Evolutionary conservation across 83 land plant species (phyloP).

Genomic region (Thuja plicata): DNA sequence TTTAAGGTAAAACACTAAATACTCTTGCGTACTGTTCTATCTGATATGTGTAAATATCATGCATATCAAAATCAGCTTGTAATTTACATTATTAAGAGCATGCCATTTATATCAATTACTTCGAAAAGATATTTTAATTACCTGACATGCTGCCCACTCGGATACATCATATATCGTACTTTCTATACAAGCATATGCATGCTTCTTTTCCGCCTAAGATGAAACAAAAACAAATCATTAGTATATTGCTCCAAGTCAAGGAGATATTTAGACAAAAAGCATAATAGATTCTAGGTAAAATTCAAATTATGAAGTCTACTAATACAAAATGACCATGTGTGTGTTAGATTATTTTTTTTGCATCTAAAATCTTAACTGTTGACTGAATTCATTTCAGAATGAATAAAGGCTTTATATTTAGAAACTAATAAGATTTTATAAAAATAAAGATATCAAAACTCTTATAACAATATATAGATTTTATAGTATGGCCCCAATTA

Average conservation of each 20-base stretch:
- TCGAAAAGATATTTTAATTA: background rate
- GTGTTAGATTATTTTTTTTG: background rate
- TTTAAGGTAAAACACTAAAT: background rate
- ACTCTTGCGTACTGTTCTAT: background rate
- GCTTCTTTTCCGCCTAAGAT: background rate
- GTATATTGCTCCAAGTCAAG: background rate
- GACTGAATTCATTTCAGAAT: background rate
- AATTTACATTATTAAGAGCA: background rate
- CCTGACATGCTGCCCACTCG: slow-evolving; percentile 5
- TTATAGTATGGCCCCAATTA: background rate
- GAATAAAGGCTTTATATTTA: background rate
- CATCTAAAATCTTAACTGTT: background rate
- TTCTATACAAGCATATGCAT: slow-evolving; percentile 5
- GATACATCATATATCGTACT: background rate
- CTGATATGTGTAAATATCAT: no score
- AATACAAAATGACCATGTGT: background rate
- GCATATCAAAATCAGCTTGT: background rate
- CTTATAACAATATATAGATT: background rate
- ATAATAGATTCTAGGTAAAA: background rate
- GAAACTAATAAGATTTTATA: background rate
- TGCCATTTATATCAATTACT: background rate
- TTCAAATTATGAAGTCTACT: background rate
- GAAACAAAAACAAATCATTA: background rate
- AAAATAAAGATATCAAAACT: background rate
- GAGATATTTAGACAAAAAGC: background rate